Percentiles rank a stretch among this genome's conserved stretches.
Conservation (phyloP, 306 rosid species). For the Rubus idaeus region DNA sequence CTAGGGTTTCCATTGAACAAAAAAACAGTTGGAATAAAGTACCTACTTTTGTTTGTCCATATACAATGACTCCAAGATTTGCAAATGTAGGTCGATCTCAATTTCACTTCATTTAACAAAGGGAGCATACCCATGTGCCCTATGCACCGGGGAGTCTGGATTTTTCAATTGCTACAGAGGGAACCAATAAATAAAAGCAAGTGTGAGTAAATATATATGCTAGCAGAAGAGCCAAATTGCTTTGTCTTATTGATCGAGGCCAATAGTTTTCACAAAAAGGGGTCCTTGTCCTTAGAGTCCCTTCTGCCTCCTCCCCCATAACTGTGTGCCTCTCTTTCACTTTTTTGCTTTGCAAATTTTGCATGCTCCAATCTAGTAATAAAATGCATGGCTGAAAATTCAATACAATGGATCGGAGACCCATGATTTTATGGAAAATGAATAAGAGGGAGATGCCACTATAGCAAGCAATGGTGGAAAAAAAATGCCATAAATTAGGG, state of each 20-base stretch:
- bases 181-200: background rate
- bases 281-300: background rate
- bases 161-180: background rate
- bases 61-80: background rate
- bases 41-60: background rate
- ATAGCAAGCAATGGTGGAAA: conserved; percentile 1
- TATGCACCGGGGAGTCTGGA: background rate
- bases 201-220: background rate
- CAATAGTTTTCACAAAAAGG: background rate
- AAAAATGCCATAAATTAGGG: conserved; percentile 13
- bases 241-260: background rate
- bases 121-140: conserved; percentile 21
- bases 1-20: background rate
- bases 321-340: background rate
- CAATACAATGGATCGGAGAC: background rate
- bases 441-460: background rate
- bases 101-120: background rate
- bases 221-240: background rate
- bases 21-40: background rate
- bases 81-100: background rate
- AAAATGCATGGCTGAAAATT: background rate
- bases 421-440: conserved; percentile 6
- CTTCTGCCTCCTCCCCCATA: background rate
- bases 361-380: background rate
- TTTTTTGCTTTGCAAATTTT: background rate